Conservation (phyloP, 225 moss, liverwort and hornwort genomes). For the Marchantia paleacea region DNA sequence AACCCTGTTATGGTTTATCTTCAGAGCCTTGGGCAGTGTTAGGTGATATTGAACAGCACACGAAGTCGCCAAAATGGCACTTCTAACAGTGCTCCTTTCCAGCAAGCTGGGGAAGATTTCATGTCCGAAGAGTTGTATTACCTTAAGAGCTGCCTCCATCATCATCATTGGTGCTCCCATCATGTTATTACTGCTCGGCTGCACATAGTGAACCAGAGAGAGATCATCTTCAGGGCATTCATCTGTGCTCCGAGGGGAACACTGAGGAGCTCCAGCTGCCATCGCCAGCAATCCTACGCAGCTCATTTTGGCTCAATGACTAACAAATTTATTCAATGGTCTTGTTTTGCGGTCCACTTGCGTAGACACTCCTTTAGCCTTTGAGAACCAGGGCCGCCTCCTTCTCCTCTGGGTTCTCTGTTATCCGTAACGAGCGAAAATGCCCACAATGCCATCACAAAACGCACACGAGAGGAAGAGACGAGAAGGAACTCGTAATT, state of each 20-base stretch:
- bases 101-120: neutral
- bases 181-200: neutral
- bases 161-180: conserved; percentile 33
- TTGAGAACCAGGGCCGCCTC: too few species aligned
- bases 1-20: too few species aligned
- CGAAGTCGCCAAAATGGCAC: neutral
- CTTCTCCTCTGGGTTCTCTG: neutral
- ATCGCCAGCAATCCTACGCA: conserved; percentile 28
- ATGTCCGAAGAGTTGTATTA: neutral
- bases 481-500: neutral
- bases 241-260: conserved; percentile 4
- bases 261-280: conserved; percentile 27
- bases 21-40: too few species aligned
- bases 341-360: neutral
- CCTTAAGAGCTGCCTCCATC: conserved; percentile 40
- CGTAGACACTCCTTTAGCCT: neutral
- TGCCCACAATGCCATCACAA: neutral
- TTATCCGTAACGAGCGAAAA: neutral
- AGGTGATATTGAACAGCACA: neutral
- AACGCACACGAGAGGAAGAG: neutral
- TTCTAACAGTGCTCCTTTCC: too few species aligned
- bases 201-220: neutral
- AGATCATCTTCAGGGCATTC: conserved; percentile 5
- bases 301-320: conserved; percentile 19
- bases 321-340: neutral